These are phyloP conservation scores for Xylariaceae sp. DNA, from an alignment of 2,329 filamentous ascomycete genomes.

Conservation along the genomic window DNA sequence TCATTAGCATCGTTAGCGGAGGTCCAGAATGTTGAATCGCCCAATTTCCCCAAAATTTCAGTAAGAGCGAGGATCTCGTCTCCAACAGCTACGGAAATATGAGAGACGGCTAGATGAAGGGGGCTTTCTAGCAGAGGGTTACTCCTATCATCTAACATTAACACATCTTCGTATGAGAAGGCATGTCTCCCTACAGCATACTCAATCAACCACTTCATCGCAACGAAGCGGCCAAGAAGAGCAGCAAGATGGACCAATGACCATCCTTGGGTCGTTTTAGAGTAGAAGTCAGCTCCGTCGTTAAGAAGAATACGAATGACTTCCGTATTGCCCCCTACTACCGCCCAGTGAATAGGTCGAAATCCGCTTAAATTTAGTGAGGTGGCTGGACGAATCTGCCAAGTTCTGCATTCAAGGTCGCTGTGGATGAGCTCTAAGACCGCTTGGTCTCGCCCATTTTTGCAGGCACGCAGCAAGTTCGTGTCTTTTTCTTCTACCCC, in stretches of 20 bases:
- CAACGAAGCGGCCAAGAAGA: slow-evolving; percentile 11
- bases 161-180: slow-evolving; percentile 1
- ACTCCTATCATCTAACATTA: not conserved
- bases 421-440: not conserved
- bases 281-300: not conserved
- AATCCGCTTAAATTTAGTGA: slow-evolving; percentile 2
- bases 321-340: slow-evolving; percentile 7
- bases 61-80: not conserved
- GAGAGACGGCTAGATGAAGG: slow-evolving; percentile 15
- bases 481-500: not conserved
- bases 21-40: slow-evolving; percentile 1
- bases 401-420: slow-evolving; percentile 5
- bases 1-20: slow-evolving; percentile 2
- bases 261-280: slow-evolving; percentile 7
- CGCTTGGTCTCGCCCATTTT: not conserved
- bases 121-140: slow-evolving; percentile 5
- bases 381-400: not conserved
- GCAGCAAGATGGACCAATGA: slow-evolving; percentile 14
- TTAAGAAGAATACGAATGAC: slow-evolving; percentile 1
- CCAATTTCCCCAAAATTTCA: not conserved
- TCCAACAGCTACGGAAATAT: not conserved
- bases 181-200: not conserved
- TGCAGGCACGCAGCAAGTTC: slow-evolving; percentile 9
- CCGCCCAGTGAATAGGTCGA: slow-evolving; percentile 16
- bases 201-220: slow-evolving; percentile 15